These are phyloP conservation scores for Termitomyces sp. DNA, from an alignment of 768 basidiomycete species.

Conservation along the genomic window DNA sequence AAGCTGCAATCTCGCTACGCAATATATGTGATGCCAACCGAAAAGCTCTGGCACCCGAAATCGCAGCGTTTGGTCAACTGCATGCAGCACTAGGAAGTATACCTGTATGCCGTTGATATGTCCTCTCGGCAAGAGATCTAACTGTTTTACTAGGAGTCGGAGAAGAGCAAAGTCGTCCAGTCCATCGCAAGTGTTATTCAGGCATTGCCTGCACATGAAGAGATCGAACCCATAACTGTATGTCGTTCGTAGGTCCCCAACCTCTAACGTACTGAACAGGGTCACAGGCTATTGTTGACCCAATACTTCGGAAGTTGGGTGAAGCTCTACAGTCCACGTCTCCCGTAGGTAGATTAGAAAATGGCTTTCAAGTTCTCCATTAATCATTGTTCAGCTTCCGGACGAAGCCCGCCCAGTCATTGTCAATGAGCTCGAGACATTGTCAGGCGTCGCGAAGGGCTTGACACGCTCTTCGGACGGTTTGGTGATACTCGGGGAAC, in stretches of 20 bases:
- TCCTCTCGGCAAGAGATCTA: neutral
- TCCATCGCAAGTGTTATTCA: slow-evolving; percentile 93
- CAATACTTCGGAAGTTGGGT: slow-evolving; percentile 68
- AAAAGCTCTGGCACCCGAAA: slow-evolving; percentile 76
- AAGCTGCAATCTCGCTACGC: slow-evolving; percentile 79
- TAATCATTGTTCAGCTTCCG: slow-evolving; percentile 45
- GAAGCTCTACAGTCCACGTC: slow-evolving; percentile 54
- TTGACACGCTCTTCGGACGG: slow-evolving; percentile 76
- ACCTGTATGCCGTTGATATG: neutral
- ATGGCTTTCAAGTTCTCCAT: neutral
- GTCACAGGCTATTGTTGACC: slow-evolving; percentile 66
- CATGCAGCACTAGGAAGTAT: slow-evolving; percentile 62
- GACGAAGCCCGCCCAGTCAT: slow-evolving; percentile 67
- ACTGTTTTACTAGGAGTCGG: slow-evolving; percentile 54
- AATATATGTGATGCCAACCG: slow-evolving; percentile 90
- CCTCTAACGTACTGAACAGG: neutral
- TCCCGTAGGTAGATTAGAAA: slow-evolving; percentile 34
- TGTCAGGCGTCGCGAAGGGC: slow-evolving; percentile 85
- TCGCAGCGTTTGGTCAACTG: slow-evolving; percentile 79
- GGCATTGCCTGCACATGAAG: slow-evolving; percentile 76
- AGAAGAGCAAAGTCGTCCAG: slow-evolving; percentile 88
- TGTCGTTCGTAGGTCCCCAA: slow-evolving; percentile 9
- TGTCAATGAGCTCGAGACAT: slow-evolving; percentile 72
- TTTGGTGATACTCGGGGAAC: slow-evolving; percentile 51
- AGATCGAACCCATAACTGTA: slow-evolving; percentile 75